Evolutionary conservation across 495 filamentous ascomycete genomes (phyloP).

Genomic region (Daldinia vernicosa): DNA sequence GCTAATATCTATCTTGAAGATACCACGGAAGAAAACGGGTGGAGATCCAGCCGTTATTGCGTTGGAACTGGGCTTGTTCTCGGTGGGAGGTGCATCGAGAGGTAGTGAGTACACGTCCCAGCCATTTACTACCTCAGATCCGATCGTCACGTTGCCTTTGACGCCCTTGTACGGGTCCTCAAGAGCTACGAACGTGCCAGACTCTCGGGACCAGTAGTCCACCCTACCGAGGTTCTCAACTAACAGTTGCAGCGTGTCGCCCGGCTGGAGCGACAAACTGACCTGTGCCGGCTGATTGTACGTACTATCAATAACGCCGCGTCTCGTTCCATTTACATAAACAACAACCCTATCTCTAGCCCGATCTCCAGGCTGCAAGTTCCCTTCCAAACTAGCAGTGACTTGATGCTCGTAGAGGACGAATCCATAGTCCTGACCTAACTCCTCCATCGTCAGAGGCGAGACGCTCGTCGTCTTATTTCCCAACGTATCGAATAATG

Average conservation of each 20-base stretch:
- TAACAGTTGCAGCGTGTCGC: slow-evolving; percentile 53
- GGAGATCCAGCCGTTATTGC: slow-evolving; percentile 22
- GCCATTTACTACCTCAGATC: slow-evolving; percentile 38
- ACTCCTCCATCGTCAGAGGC: slow-evolving; percentile 57
- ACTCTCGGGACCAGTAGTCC: slow-evolving; percentile 53
- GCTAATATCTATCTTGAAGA: slow-evolving; percentile 40
- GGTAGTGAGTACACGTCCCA: slow-evolving; percentile 55
- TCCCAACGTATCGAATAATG: slow-evolving; percentile 47
- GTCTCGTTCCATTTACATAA: slow-evolving; percentile 52
- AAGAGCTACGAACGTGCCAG: slow-evolving; percentile 45
- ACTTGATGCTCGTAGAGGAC: slow-evolving; percentile 53
- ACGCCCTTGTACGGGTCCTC: slow-evolving; percentile 58
- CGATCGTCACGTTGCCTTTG: slow-evolving; percentile 55
- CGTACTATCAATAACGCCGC: slow-evolving; percentile 56
- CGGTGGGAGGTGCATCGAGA: slow-evolving; percentile 37
- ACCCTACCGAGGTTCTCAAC: slow-evolving; percentile 60
- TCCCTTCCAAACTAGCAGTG: slow-evolving; percentile 38
- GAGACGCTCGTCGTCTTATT: slow-evolving; percentile 10
- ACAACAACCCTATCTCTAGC: slow-evolving; percentile 57
- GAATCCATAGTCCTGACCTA: slow-evolving; percentile 54
- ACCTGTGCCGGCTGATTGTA: slow-evolving; percentile 51
- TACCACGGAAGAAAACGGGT: slow-evolving; percentile 55
- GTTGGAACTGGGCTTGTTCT: background rate
- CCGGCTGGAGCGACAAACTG: slow-evolving; percentile 44
- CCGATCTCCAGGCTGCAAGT: slow-evolving; percentile 50